Evolutionary conservation across 176 grass and related monocot species (phyloP).

Genomic region (Raddia guianensis): DNA sequence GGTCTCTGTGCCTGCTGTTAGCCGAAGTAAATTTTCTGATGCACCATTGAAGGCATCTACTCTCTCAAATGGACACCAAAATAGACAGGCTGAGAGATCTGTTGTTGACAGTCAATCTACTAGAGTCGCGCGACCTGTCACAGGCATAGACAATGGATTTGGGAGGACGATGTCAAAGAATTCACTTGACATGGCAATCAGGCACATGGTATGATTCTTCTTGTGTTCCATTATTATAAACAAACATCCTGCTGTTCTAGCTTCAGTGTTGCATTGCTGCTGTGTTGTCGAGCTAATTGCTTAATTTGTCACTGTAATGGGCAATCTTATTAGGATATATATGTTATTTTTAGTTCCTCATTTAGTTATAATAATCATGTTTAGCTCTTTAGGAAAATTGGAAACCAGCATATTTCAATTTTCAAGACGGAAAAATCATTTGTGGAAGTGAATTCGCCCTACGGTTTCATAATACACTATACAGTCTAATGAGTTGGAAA

Average conservation of each 20-base stretch:
- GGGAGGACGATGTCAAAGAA: conserved; percentile 97
- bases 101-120: conserved; percentile 59
- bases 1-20: conserved; percentile 58
- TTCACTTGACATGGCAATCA: conserved; percentile 97
- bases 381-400: neutral
- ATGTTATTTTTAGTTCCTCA: neutral
- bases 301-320: neutral
- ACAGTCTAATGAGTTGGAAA: neutral
- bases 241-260: conserved; percentile 9
- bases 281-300: neutral
- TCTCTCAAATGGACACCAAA: conserved; percentile 66
- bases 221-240: conserved; percentile 28
- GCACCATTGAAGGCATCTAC: conserved; percentile 55
- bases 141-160: conserved; percentile 80
- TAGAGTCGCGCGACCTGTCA: conserved; percentile 36
- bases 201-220: conserved; percentile 80
- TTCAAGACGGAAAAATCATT: neutral
- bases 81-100: conserved; percentile 52
- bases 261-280: neutral
- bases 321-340: neutral
- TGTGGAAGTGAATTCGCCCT: neutral
- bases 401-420: conserved; percentile 11
- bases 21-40: conserved; percentile 82
- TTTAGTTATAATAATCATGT: conserved; percentile 13
- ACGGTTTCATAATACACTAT: neutral